A percentile compares a stretch with the other conserved stretches of the same genome.
These are phyloP conservation scores for Antitrichia curtipendula DNA, from an alignment of 225 moss, liverwort and hornwort genomes.

Conservation along the genomic window DNA sequence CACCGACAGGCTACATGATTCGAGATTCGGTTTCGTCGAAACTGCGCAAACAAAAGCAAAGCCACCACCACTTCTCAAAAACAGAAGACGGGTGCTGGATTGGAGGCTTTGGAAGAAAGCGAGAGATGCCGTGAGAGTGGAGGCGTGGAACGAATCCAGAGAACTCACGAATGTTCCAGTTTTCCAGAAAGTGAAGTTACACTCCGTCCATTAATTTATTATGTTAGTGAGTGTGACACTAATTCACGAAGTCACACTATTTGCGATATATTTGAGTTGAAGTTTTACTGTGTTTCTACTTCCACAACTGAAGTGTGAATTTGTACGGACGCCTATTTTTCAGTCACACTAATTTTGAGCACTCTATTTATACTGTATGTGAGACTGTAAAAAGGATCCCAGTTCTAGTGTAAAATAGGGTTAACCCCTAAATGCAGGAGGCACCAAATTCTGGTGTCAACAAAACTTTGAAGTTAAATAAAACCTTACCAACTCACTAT, in stretches of 20 bases:
- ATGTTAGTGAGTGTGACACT: neutral
- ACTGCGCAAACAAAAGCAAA: neutral
- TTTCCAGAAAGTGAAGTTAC: neutral
- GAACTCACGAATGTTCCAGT: neutral
- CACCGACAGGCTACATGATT: neutral
- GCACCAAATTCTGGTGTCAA: too few relatives aligned
- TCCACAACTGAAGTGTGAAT: neutral
- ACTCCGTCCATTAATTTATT: neutral
- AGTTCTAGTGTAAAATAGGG: neutral
- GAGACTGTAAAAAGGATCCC: neutral
- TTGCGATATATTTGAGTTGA: neutral
- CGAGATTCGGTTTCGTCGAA: neutral
- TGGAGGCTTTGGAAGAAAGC: neutral
- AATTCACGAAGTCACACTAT: neutral
- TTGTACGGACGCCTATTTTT: neutral
- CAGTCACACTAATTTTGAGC: neutral
- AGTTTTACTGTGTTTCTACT: neutral
- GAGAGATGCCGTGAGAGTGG: neutral
- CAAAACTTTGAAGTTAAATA: too few relatives aligned
- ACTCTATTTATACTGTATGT: neutral
- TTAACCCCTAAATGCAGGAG: too few relatives aligned
- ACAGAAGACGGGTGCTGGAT: neutral
- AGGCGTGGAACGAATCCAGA: neutral
- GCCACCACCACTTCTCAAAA: neutral
- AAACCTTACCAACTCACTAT: too few relatives aligned